A percentile compares a stretch with the other conserved stretches of the same genome.
phyloP scores from a whole-genome alignment of 495 filamentous ascomycete genomes.

The Neurospora tetraspora region DNA sequence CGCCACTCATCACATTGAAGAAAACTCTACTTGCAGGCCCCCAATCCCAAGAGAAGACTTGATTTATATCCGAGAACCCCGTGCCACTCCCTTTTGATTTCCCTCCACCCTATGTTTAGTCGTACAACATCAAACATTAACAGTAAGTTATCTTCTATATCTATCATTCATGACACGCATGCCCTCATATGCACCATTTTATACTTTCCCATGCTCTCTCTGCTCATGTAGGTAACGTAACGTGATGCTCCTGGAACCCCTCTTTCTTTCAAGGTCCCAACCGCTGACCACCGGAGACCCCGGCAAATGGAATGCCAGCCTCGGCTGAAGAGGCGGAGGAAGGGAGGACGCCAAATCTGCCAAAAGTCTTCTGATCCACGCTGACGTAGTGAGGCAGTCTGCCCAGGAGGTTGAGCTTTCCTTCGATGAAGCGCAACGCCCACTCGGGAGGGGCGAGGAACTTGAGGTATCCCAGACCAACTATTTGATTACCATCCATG shows the following conservation, averaged over 20 bases:
- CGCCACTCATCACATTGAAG: background rate
- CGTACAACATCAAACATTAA: background rate
- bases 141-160: background rate
- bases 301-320: background rate
- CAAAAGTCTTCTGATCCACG: constrained; percentile 92
- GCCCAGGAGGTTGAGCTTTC: constrained; percentile 70
- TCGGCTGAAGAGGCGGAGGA: constrained; percentile 37
- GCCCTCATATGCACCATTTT: background rate
- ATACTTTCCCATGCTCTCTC: background rate
- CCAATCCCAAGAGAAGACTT: background rate
- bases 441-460: constrained; percentile 76
- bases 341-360: constrained; percentile 83
- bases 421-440: constrained; percentile 71
- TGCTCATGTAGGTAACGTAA: background rate
- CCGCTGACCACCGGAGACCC: background rate
- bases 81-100: background rate
- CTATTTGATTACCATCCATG: constrained; percentile 30
- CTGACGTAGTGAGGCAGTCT: constrained; percentile 81
- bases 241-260: background rate
- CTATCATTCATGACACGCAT: background rate
- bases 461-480: constrained; percentile 75
- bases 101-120: background rate
- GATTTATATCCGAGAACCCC: background rate
- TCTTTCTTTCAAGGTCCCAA: background rate
- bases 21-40: background rate